These are phyloP conservation scores for Myxozyma lipomycoides DNA, from an alignment of 805 yeast genomes.

Conservation along the genomic window DNA sequence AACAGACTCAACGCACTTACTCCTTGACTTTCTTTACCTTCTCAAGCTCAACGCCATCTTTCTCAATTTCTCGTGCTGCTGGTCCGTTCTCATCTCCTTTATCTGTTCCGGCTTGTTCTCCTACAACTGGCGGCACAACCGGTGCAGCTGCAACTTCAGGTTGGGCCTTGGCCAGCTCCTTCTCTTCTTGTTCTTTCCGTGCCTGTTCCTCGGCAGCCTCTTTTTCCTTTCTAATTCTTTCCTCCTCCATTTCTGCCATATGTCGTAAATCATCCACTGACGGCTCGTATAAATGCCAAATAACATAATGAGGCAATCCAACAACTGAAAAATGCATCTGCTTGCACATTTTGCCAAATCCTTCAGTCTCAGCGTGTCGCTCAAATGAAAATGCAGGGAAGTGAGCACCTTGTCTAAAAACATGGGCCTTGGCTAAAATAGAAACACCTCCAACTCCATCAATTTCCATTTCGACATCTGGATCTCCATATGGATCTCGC, in stretches of 20 bases:
- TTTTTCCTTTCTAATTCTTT: slow-evolving; percentile 38
- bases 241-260: slow-evolving; percentile 39
- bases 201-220: slow-evolving; percentile 37
- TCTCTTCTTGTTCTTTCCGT: slow-evolving; percentile 32
- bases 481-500: slow-evolving; percentile 93
- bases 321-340: slow-evolving; percentile 81
- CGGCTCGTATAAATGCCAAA: slow-evolving; percentile 97
- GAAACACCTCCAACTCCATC: slow-evolving; percentile 99
- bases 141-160: neutral
- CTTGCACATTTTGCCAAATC: slow-evolving; percentile 76
- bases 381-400: slow-evolving; percentile 96
- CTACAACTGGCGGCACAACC: neutral
- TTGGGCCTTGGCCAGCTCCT: slow-evolving; percentile 1
- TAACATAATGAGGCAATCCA: slow-evolving; percentile 90
- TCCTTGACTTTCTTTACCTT: neutral
- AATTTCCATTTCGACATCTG: slow-evolving; percentile 85
- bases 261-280: slow-evolving; percentile 83
- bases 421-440: slow-evolving; percentile 79
- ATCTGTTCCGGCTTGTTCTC: neutral
- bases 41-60: neutral
- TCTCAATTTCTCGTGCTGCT: neutral
- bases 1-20: neutral
- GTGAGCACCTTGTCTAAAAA: slow-evolving; percentile 83
- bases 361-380: slow-evolving; percentile 97
- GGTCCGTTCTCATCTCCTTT: neutral